Conservation (phyloP, 139 green algal species). For the Desmodesmus armatus region DNA sequence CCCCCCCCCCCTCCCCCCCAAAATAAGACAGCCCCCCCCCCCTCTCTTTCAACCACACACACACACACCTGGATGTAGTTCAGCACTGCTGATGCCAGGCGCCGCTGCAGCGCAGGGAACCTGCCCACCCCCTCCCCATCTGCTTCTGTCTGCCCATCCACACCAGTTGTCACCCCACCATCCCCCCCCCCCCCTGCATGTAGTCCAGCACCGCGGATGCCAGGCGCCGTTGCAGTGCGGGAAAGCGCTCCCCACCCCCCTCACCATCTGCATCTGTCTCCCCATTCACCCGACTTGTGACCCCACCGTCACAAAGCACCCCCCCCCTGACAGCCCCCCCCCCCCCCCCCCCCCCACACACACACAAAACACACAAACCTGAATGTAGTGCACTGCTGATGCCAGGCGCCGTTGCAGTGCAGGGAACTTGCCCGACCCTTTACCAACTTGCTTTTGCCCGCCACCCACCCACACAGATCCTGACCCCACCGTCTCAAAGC, state of each 20-base stretch:
- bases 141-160: not conserved
- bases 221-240: conserved; percentile 72
- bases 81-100: conserved; percentile 74
- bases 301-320: too few species aligned
- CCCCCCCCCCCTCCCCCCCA: too few species aligned
- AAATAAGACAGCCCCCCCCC: too few species aligned
- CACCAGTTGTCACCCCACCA: too few species aligned
- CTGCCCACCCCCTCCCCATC: conserved; percentile 46
- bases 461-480: too few species aligned
- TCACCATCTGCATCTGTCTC: too few species aligned
- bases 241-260: conserved; percentile 73
- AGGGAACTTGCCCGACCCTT: conserved; percentile 61
- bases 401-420: conserved; percentile 73
- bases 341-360: too few species aligned
- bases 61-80: conserved; percentile 73
- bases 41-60: not conserved
- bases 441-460: not conserved
- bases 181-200: conserved; percentile 65
- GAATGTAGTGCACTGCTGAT: conserved; percentile 81
- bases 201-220: conserved; percentile 79
- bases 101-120: conserved; percentile 70
- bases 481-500: too few species aligned
- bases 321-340: too few species aligned
- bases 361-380: conserved; percentile 3
- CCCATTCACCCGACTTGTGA: too few species aligned